These are phyloP conservation scores for Tetrahymena borealis DNA, from an alignment of 73 alveolate species.

Conservation along the genomic window DNA sequence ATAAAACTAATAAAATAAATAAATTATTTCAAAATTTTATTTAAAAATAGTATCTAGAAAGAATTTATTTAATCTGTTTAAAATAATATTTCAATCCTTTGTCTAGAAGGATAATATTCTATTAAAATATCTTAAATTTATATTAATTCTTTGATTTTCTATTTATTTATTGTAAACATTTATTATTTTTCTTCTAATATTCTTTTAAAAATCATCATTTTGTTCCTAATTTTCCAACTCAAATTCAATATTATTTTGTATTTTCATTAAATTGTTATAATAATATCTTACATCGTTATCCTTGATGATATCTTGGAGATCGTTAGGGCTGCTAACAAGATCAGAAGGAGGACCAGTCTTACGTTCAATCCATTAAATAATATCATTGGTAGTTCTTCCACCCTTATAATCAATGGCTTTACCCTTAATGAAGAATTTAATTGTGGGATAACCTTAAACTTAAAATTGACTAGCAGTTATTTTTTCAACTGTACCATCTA, in stretches of 20 bases:
- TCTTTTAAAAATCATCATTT: too few species aligned
- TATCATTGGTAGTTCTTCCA: conserved; percentile 67
- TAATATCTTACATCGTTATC: not conserved
- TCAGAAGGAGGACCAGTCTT: conserved; percentile 34
- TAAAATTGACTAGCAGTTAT: conserved; percentile 42
- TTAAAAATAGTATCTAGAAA: not conserved
- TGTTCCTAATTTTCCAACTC: not conserved
- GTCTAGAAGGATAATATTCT: too few species aligned
- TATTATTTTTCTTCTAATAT: too few species aligned
- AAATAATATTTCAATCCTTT: too few species aligned
- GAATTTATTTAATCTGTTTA: too few species aligned
- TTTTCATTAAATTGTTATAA: not conserved
- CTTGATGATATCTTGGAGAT: not conserved
- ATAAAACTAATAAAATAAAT: not conserved
- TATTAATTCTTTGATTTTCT: too few species aligned
- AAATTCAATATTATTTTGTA: not conserved
- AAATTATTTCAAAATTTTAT: not conserved
- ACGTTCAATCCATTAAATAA: conserved; percentile 59
- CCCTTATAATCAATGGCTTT: conserved; percentile 53
- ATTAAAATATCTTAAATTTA: too few species aligned
- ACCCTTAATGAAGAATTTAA: conserved; percentile 61
- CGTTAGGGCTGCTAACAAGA: conserved; percentile 20
- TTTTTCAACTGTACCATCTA: conserved; percentile 62
- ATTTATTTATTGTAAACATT: too few species aligned
- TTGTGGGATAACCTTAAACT: conserved; percentile 68